Percentiles rank a stretch among this genome's conserved stretches.
phyloP scores from a whole-genome alignment of 352 stramenopile genomes.

The Discostella stelligera region DNA sequence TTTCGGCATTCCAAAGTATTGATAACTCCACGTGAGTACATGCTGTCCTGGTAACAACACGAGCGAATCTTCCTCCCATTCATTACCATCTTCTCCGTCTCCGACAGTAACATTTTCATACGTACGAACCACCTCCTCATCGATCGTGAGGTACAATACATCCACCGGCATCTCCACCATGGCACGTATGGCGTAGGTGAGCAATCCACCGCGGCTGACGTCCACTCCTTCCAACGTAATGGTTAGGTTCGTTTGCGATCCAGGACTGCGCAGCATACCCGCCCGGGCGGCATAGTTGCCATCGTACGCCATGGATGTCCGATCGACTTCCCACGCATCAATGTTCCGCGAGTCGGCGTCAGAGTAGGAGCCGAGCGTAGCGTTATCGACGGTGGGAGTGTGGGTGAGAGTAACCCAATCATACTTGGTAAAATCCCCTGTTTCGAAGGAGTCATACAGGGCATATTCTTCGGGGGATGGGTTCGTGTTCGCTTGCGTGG shows the following conservation, averaged over 20 bases:
- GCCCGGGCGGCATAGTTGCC: slow-evolving; percentile 28
- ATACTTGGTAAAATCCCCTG: slow-evolving; percentile 23
- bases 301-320: slow-evolving; percentile 26
- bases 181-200: slow-evolving; percentile 44
- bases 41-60: slow-evolving; percentile 32
- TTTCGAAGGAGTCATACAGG: slow-evolving; percentile 47
- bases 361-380: background rate
- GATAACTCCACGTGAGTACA: slow-evolving; percentile 42
- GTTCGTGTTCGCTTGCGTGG: background rate
- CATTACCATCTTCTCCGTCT: slow-evolving; percentile 1
- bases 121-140: slow-evolving; percentile 23
- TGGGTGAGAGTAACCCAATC: slow-evolving; percentile 14
- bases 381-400: background rate
- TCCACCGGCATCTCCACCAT: slow-evolving; percentile 30
- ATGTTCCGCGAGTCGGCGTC: background rate
- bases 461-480: slow-evolving; percentile 3
- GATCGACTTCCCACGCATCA: slow-evolving; percentile 37
- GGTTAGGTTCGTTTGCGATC: slow-evolving; percentile 29
- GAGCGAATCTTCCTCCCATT: slow-evolving; percentile 34
- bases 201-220: slow-evolving; percentile 10
- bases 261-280: slow-evolving; percentile 10
- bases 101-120: slow-evolving; percentile 25
- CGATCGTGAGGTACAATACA: slow-evolving; percentile 31
- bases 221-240: slow-evolving; percentile 23
- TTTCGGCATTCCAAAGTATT: slow-evolving; percentile 24